These are phyloP conservation scores for Leccinum fibrillosum DNA, from an alignment of 768 basidiomycete species.

Conservation along the genomic window DNA sequence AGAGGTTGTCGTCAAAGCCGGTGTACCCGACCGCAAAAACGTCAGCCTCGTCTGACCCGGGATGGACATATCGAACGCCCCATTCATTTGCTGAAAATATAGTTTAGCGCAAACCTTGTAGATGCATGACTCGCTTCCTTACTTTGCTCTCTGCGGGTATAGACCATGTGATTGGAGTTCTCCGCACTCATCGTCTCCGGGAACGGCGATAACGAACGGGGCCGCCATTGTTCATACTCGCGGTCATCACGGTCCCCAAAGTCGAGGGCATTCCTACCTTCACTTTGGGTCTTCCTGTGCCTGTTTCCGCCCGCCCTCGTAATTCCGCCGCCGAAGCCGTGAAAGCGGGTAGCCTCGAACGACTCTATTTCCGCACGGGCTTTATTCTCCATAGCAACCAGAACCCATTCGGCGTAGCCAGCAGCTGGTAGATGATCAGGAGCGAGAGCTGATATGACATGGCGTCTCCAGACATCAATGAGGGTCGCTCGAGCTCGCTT, in stretches of 20 bases:
- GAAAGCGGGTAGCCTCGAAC: conserved; percentile 3
- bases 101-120: conserved; percentile 7
- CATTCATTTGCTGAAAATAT: conserved; percentile 26
- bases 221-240: conserved; percentile 20
- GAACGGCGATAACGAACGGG: conserved; percentile 29
- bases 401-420: conserved; percentile 32
- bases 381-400: conserved; percentile 25
- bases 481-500: conserved; percentile 63
- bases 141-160: conserved; percentile 28
- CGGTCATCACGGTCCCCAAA: conserved; percentile 24
- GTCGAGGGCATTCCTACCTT: conserved; percentile 41
- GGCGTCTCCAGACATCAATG: conserved; percentile 62
- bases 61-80: conserved; percentile 21
- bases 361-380: conserved; percentile 18
- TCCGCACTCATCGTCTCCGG: conserved; percentile 9
- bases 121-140: neutral
- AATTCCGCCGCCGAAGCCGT: neutral
- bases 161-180: conserved; percentile 26
- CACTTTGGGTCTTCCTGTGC: conserved; percentile 45
- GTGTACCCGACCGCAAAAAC: conserved; percentile 24
- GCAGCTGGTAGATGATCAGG: conserved; percentile 31
- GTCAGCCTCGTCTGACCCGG: conserved; percentile 11
- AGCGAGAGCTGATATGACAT: conserved; percentile 53
- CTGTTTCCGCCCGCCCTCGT: conserved; percentile 30
- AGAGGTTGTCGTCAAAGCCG: conserved; percentile 23